Base-by-base conservation (phyloP, 768 basidiomycete genomes). In the Pleurotus sapidus region DNA sequence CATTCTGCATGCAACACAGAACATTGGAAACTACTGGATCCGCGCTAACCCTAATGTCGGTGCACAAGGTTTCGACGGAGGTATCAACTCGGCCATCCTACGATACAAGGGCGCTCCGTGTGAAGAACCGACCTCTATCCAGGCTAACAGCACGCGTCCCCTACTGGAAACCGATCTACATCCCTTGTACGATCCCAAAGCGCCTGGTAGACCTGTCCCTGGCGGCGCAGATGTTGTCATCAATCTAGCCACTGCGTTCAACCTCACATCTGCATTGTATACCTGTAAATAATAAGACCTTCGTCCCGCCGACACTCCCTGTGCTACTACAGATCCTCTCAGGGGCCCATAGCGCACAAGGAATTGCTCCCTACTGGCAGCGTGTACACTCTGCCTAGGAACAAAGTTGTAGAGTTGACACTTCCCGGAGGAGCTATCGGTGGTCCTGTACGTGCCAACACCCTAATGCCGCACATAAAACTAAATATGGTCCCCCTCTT, bases 251-350 rank as follows among this genome's bases (percentile, higher is more conserved):
- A 68, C 72, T 4, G 57, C 58, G 5, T 63, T 55, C 27, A 53
- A 56, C 23, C 38, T 59, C 37, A 37, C 43, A 58, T 38, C 45
- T 46, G 23, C 25, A 15, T 20, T 50, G 49, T 76, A 61, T 58
- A 64, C 57, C 57, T 25, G 57, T 68, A 20, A 68, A 67, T 23
- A 64, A 65, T 1, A 61, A 59, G 3, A 23, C 55, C 5, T 74
- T 63, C 62, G 49, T 50, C 18, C 64, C 68, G 1, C 74, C 77
- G 0, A 63, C 68, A 0, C 67, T 72, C 5, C 77, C 77, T 0
- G 73, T 74, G 3, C 65, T 78, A 2, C 53, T 78, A 43, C 77
- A 78, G 39, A 74, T 78, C 24, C 48, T 78, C 39, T 74, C 71
- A 34, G 78, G 77, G 6, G 63, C 70, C 1, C 46, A 50, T 6